phyloP scores from a whole-genome alignment of 2,329 filamentous ascomycete species.

The Colletotrichum caudatum region DNA sequence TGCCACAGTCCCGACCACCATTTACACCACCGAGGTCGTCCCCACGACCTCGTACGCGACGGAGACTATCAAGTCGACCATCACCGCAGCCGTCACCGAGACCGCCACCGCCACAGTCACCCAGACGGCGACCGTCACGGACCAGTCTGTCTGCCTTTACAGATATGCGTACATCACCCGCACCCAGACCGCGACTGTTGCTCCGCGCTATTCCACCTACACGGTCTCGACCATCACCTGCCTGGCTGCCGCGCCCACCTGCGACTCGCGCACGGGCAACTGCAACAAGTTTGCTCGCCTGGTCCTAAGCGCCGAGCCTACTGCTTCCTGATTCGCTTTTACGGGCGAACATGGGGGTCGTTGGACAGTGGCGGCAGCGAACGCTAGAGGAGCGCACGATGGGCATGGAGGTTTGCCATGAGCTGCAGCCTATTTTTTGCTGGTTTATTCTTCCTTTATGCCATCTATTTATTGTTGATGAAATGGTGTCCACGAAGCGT shows the following conservation, averaged over 20 bases:
- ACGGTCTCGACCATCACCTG: constrained; percentile 23
- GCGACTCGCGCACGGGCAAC: constrained; percentile 31
- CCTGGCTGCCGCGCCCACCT: constrained; percentile 10
- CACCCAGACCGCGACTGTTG: constrained; percentile 18
- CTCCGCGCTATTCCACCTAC: constrained; percentile 17
- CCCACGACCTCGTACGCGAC: constrained; percentile 4
- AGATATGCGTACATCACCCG: constrained; percentile 22
- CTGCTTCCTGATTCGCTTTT: background rate
- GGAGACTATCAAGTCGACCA: constrained; percentile 8
- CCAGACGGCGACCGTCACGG: constrained; percentile 8
- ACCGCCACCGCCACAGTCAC: constrained; percentile 12
- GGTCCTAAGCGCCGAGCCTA: constrained; percentile 25
- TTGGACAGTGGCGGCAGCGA: background rate
- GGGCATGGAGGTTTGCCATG: background rate
- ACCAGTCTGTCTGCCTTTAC: constrained; percentile 23
- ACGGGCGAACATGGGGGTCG: background rate
- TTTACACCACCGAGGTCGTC: constrained; percentile 16
- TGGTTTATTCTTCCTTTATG: background rate
- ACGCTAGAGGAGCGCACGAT: background rate
- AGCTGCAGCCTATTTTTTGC: background rate
- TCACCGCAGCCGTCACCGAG: constrained; percentile 9
- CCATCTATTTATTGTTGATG: background rate
- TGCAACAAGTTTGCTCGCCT: constrained; percentile 28
- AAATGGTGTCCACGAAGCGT: background rate
- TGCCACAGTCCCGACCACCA: constrained; percentile 18